phyloP scores from a whole-genome alignment of 2,329 filamentous ascomycete species.

The Didymella sp. region DNA sequence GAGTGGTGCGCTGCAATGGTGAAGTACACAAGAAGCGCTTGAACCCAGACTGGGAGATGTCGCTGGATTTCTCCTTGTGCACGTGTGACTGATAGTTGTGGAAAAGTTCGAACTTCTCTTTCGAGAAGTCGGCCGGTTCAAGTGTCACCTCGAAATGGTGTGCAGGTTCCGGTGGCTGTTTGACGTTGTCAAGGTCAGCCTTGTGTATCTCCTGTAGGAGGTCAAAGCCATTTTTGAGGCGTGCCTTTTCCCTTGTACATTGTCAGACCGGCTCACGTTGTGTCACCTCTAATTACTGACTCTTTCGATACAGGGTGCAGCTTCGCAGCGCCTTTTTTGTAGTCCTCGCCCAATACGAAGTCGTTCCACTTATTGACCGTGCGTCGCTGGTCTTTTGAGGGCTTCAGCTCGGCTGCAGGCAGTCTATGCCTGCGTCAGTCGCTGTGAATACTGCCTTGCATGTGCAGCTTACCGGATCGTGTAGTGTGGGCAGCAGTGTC shows the following conservation, averaged over 20 bases:
- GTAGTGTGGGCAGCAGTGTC: constrained; percentile 92
- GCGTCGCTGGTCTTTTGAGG: constrained; percentile 76
- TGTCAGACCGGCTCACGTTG: constrained; percentile 1
- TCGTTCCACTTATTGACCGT: constrained; percentile 78
- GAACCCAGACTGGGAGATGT: constrained; percentile 69
- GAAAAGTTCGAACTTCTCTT: constrained; percentile 77
- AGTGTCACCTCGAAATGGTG: constrained; percentile 74
- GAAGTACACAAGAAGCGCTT: constrained; percentile 76
- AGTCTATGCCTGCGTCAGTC: constrained; percentile 56
- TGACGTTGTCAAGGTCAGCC: constrained; percentile 64
- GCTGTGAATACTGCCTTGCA: background rate
- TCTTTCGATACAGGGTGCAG: constrained; percentile 72
- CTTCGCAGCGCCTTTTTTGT: constrained; percentile 68
- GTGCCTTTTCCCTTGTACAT: constrained; percentile 61
- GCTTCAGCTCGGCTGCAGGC: constrained; percentile 68
- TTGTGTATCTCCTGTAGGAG: constrained; percentile 73
- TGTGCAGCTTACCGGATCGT: constrained; percentile 64
- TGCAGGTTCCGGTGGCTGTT: constrained; percentile 67
- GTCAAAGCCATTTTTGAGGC: constrained; percentile 71
- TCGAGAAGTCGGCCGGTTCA: constrained; percentile 72
- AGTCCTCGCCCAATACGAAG: constrained; percentile 71
- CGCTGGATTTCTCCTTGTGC: constrained; percentile 68
- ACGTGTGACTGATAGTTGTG: constrained; percentile 77
- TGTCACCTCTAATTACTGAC: constrained; percentile 36
- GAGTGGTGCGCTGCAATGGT: constrained; percentile 61